Evolutionary conservation across 1,284 basidiomycete genomes (phyloP), one percentile per base, ranked within the genome.

Genomic region (Thelephora terrestris): DNA sequence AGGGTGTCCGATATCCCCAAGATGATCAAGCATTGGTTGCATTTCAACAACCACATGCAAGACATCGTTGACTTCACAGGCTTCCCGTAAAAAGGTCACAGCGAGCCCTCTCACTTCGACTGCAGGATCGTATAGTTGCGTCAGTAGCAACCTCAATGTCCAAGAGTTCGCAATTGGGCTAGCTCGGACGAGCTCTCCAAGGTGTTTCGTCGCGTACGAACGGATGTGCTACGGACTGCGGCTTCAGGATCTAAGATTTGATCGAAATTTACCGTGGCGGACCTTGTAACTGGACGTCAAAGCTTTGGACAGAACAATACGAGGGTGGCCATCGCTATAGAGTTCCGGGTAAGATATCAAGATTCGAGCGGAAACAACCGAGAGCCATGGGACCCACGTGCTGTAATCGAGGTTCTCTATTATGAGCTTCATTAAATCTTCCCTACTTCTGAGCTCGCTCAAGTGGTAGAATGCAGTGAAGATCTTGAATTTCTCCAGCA

Each of bases 401-500:
- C 78, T 78, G 59, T 94, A 95, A 66, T 98, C 92, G 40, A 98
- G 72, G 57, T 91, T 90, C 59, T 93, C 89, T 46, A 98, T 86
- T 54, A 97, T 90, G 9, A 83, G 84, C 58, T 85, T 88, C 53
- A 94, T 87, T 36, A 99, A 73, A 60, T 98, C 94, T 60, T 97
- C 93, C 34, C 96, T 75, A 62, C 86, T 88, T 29, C 85, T 75
- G 45, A 97, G 71, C 61, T 98, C 94, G 61, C 86, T 91, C 25
- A 99, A 68, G 58, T 93, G 91, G 59, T 99, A 97, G 61, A 99
- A 90, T 0, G 89, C 85, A 0, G 94, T 96, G 63, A 97, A 99
- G 36, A 97, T 78, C 59, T 89, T 91, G 67, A 88, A 87, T 58
- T 89, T 88, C 64, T 95, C 91, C 63, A 99, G 69, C 17, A 99